A percentile compares a stretch with the other conserved stretches of the same genome.
Conservation (phyloP, 768 basidiomycete species). For the Phylloporus rhodoxanthus region DNA sequence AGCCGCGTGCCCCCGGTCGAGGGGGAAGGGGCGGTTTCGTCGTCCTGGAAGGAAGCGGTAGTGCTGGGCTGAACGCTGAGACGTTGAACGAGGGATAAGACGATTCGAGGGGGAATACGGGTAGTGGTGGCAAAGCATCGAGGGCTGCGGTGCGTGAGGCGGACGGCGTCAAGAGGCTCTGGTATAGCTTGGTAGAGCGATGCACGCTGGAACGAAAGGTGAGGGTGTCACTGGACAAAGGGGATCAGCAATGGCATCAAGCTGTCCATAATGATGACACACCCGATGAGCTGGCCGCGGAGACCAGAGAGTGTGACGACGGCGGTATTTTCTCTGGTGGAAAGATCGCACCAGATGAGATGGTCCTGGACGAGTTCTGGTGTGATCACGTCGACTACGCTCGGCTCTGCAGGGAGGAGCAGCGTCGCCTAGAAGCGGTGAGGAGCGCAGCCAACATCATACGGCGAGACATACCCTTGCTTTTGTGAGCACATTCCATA, state of each 20-base stretch:
- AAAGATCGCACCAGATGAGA: constrained; percentile 57
- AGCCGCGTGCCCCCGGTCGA: constrained; percentile 22
- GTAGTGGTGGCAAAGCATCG: constrained; percentile 51
- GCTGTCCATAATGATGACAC: constrained; percentile 32
- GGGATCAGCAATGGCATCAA: constrained; percentile 23
- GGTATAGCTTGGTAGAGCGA: constrained; percentile 37
- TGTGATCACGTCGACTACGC: constrained; percentile 49
- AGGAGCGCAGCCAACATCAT: neutral
- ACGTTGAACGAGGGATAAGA: constrained; percentile 46
- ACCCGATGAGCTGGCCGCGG: constrained; percentile 64
- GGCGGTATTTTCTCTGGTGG: constrained; percentile 40
- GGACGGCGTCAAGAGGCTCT: constrained; percentile 32
- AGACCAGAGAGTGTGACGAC: constrained; percentile 81
- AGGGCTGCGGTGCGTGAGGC: constrained; percentile 34
- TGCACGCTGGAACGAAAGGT: constrained; percentile 42
- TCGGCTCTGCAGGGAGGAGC: neutral
- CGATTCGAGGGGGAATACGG: constrained; percentile 32
- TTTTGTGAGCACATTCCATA: constrained; percentile 57
- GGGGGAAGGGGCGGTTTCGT: constrained; percentile 48
- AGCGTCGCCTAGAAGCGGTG: neutral
- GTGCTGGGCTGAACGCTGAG: constrained; percentile 33
- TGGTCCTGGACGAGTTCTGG: constrained; percentile 82
- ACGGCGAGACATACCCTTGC: constrained; percentile 53
- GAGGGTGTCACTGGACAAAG: constrained; percentile 29
- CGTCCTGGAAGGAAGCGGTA: constrained; percentile 32